Conservation (phyloP, 176 grass and related monocot species). For the Ananas comosus region DNA sequence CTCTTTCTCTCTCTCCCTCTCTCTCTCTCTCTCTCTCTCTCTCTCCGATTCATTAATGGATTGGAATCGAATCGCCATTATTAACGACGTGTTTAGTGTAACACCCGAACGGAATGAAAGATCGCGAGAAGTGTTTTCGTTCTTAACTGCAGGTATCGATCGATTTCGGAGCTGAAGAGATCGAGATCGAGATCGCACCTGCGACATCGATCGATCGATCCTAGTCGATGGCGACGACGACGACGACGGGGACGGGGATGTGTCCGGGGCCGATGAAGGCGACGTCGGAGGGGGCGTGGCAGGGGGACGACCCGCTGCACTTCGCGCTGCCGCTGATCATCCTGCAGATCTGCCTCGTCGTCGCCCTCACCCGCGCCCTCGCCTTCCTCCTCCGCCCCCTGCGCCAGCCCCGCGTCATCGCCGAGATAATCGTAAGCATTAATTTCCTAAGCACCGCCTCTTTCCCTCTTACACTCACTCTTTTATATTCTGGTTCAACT, state of each 20-base stretch:
- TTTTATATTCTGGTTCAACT: not conserved
- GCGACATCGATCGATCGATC: too few relatives aligned
- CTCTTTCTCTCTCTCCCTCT: too few relatives aligned
- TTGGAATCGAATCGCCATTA: too few relatives aligned
- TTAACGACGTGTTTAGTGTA: too few relatives aligned
- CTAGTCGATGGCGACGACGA: too few relatives aligned
- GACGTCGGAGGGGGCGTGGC: constrained; percentile 41
- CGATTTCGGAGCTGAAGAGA: too few relatives aligned
- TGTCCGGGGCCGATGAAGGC: constrained; percentile 27
- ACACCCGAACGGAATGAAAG: too few relatives aligned
- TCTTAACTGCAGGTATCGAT: too few relatives aligned
- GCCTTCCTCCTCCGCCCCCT: constrained; percentile 38
- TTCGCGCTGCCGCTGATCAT: constrained; percentile 47
- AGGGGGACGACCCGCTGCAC: constrained; percentile 32
- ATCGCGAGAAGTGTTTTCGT: too few relatives aligned
- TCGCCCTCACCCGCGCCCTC: constrained; percentile 37
- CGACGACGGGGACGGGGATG: not conserved
- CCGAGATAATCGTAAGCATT: constrained; percentile 48
- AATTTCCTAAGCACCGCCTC: not conserved
- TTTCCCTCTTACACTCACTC: not conserved
- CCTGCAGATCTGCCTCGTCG: constrained; percentile 48
- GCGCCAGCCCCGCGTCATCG: constrained; percentile 50
- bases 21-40: too few relatives aligned
- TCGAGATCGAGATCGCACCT: not conserved
- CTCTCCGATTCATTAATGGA: too few relatives aligned